phyloP scores from a whole-genome alignment of 768 basidiomycete genomes.

The Kwoniella europaea region DNA sequence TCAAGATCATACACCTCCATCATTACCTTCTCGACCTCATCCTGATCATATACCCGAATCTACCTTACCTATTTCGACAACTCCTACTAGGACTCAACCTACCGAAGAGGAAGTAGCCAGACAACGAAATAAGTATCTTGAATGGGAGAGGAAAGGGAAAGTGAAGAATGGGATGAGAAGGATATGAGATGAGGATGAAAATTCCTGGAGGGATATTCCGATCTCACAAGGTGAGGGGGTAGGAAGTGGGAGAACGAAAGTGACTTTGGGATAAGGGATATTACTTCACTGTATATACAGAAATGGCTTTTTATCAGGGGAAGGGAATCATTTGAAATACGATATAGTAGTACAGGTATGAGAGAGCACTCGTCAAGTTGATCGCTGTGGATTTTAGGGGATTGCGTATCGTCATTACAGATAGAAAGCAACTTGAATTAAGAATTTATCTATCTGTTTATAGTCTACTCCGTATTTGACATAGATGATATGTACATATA shows the following conservation, averaged over 20 bases:
- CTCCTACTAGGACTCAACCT: not conserved
- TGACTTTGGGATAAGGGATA: conserved; percentile 2
- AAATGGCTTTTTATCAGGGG: too few relatives aligned
- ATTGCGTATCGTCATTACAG: too few relatives aligned
- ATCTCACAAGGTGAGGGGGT: not conserved
- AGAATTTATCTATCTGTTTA: too few relatives aligned
- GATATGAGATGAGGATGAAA: conserved; percentile 17
- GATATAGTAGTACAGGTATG: too few relatives aligned
- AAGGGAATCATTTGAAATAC: too few relatives aligned
- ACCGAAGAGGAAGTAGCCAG: not conserved
- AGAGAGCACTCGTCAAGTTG: too few relatives aligned
- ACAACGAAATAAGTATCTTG: conserved; percentile 8
- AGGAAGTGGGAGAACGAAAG: conserved; percentile 19
- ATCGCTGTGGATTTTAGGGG: too few relatives aligned
- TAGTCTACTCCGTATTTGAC: too few relatives aligned
- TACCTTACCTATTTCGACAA: not conserved
- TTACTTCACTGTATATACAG: too few relatives aligned
- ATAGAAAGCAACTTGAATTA: too few relatives aligned
- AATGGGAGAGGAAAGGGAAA: conserved; percentile 21
- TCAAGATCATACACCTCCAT: conserved; percentile 1
- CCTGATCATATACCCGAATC: conserved; percentile 3
- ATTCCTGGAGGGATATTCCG: conserved; percentile 13
- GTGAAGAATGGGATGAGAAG: conserved; percentile 20
- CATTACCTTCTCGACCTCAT: conserved; percentile 2
- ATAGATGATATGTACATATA: too few relatives aligned